Percentiles rank a stretch among this genome's conserved stretches.
Conservation (phyloP, 306 rosid species). For the Citrullus mucosospermus region DNA sequence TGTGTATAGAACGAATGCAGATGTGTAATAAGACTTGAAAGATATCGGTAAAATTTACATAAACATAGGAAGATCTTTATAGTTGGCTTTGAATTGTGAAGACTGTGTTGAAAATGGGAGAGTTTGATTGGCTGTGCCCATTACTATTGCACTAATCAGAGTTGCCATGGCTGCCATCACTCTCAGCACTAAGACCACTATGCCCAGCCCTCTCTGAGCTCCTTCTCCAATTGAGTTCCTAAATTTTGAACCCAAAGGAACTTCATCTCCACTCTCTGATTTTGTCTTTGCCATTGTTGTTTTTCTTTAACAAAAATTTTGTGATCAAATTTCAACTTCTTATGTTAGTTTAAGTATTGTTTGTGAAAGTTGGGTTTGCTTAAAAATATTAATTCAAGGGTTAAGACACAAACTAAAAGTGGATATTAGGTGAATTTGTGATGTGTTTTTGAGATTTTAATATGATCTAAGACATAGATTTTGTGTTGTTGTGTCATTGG, state of each 20-base stretch:
- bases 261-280: neutral
- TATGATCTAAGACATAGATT: neutral
- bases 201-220: neutral
- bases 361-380: neutral
- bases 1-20: neutral
- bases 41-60: neutral
- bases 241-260: neutral
- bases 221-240: neutral
- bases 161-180: constrained; percentile 5
- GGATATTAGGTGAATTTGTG: constrained; percentile 8
- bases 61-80: constrained; percentile 9
- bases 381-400: neutral
- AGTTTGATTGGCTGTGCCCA: constrained; percentile 8
- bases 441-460: neutral
- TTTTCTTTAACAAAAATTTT: neutral
- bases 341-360: neutral
- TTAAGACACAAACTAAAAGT: neutral
- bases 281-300: neutral
- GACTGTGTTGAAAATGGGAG: constrained; percentile 2
- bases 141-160: neutral
- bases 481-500: neutral
- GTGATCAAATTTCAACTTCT: neutral
- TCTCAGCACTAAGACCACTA: constrained; percentile 8
- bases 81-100: constrained; percentile 4
- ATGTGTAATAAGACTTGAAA: no score